Evolutionary conservation across 1,139 yeast species (phyloP), one percentile per base, ranked within the genome.

Genomic region (Candida pseudoviswanathii): DNA sequence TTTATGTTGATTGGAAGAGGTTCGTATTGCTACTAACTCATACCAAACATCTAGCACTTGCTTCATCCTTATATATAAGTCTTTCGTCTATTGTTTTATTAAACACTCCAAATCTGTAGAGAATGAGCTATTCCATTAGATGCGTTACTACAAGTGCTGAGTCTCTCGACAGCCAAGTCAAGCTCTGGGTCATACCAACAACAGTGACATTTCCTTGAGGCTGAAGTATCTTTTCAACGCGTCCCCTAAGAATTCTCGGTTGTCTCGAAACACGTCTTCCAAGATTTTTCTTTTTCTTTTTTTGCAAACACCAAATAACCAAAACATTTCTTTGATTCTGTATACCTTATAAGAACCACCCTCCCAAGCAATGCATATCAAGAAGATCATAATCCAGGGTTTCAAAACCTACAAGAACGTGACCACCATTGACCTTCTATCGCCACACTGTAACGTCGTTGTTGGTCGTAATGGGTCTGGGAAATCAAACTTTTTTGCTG

Each of bases 391-490:
- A 10, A 89, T 94, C 53, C 96, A 91, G 65, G 99, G 99, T 42
- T 94, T 94, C 75, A 91, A 91, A 69, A 92, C 99, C 53, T 94
- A 91, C 67, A 87, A 89, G 71, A 87, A 89, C 64, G 84, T 89
- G 45, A 89, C 97, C 0, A 79, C 82, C 7, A 82, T 94, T 16
- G 96, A 89, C 44, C 77, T 80, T 29, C 73, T 94, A 46, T 86
- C 96, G 0, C 95, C 96, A 0, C 81, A 83, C 52, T 89, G 86
- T 64, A 94, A 94, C 67, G 96, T 92, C 29, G 91, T 94, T 10
- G 90, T 94, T 30, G 99, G 99, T 3, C 74, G 97, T 47, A 94
- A 94, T 67, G 99, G 99, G 11, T 88, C 97, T 5, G 99, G 99
- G 11, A 94, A 94, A 66, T 89, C 97, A 45, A 94, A 94, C 67